phyloP scores from a whole-genome alignment of 2,329 filamentous ascomycete genomes.

The Macrophomina pseudophaseolina region DNA sequence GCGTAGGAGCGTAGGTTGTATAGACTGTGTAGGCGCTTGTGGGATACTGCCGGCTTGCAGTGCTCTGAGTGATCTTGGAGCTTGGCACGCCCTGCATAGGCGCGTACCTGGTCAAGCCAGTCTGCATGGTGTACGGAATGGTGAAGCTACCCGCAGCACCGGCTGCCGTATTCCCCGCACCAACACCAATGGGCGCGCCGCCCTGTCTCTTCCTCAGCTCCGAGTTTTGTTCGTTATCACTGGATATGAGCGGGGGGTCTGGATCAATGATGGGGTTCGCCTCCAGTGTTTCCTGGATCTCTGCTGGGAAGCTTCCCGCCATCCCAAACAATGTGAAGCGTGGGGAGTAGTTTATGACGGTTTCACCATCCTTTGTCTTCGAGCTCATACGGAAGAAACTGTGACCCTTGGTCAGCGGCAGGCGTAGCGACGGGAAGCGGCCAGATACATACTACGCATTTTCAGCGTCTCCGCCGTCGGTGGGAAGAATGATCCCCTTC shows the following conservation, averaged over 20 bases:
- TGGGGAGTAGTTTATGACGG: slow-evolving; percentile 63
- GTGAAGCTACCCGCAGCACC: slow-evolving; percentile 39
- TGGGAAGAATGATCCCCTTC: slow-evolving; percentile 51
- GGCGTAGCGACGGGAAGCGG: neutral
- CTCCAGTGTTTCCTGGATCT: slow-evolving; percentile 47
- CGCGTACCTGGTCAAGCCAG: slow-evolving; percentile 63
- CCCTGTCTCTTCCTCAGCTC: slow-evolving; percentile 22
- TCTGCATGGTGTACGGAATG: slow-evolving; percentile 62
- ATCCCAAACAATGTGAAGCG: slow-evolving; percentile 70
- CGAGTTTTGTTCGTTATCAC: neutral
- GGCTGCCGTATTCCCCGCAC: slow-evolving; percentile 32
- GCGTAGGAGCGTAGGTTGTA: slow-evolving; percentile 40
- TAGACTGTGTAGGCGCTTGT: slow-evolving; percentile 61
- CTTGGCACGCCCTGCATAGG: slow-evolving; percentile 65
- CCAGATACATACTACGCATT: slow-evolving; percentile 30
- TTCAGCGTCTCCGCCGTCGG: slow-evolving; percentile 45
- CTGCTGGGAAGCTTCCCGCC: slow-evolving; percentile 62
- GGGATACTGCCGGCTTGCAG: slow-evolving; percentile 57
- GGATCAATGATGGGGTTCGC: slow-evolving; percentile 6
- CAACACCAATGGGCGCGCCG: slow-evolving; percentile 29
- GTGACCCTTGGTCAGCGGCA: slow-evolving; percentile 27
- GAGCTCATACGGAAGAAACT: slow-evolving; percentile 57
- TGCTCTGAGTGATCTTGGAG: slow-evolving; percentile 63
- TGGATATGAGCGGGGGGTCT: neutral
- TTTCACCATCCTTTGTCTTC: slow-evolving; percentile 58